Evolutionary conservation across 495 filamentous ascomycete genomes (phyloP), one percentile per base, ranked within the genome.

Genomic region (Tuber brumale): DNA sequence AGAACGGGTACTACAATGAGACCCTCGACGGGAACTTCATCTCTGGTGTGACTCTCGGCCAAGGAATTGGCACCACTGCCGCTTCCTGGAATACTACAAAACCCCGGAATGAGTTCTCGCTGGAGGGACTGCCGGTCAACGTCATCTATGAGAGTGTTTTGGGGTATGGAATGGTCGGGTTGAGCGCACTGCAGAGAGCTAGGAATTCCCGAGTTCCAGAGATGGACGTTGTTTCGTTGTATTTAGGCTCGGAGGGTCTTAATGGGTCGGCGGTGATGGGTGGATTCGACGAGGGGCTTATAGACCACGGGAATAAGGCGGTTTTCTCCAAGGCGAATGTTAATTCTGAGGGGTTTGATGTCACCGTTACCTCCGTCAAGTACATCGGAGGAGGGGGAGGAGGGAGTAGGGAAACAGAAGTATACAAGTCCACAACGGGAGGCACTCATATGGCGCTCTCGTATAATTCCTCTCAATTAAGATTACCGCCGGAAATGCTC

Each of bases 191-290:
- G 10, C 81, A 83, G 57, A 78, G 72, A 69, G 76, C 79, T 5
- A 66, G 81, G 39, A 79, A 74, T 41, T 78, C 73, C 2, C 74
- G 48, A 19, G 66, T 79, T 10, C 69, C 73, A 10, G 74, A 81
- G 66, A 83, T 82, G 81, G 81, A 83, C 75, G 70, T 82, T 66
- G 74, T 83, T 37, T 72, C 81, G 27, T 51, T 83, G 35, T 73
- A 81, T 44, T 48, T 82, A 18, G 81, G 81, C 12, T 78, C 76
- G 41, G 57, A 12, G 35, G 71, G 66, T 35, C 41, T 73, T 23
- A 43, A 75, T 41, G 81, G 81, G 2, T 80, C 81, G 16, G 81
- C 79, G 12, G 81, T 83, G 21, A 78, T 83, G 70, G 81, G 81
- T 35, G 81, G 81, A 35, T 81, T 83, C 43, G 81, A 83, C 46